Percentiles rank a stretch among this genome's conserved stretches.
phyloP scores from a whole-genome alignment of 306 rosid genomes.

The Rosa chinensis region DNA sequence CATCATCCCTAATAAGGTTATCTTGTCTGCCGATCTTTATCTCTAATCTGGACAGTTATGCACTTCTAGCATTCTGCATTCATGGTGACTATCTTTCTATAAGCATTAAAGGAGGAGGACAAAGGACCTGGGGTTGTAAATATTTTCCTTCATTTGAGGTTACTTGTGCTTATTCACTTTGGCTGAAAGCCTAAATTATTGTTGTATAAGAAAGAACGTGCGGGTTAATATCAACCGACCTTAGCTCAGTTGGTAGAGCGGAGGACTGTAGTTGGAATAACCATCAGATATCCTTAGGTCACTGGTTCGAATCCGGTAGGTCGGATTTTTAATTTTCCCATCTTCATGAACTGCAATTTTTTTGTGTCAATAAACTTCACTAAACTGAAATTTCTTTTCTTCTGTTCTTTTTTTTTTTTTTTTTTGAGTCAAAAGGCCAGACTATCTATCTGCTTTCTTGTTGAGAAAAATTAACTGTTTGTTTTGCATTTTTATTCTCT shows the following conservation, averaged over 20 bases:
- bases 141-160: too few species aligned
- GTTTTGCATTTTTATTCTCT: too few species aligned
- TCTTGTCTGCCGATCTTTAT: not conserved
- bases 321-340: not conserved
- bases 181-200: too few species aligned
- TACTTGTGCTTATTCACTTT: not conserved
- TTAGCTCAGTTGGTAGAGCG: constrained; percentile 5
- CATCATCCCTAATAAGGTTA: too few species aligned
- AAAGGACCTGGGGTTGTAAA: not conserved
- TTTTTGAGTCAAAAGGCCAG: too few species aligned
- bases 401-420: too few species aligned
- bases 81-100: not conserved
- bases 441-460: too few species aligned
- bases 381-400: too few species aligned
- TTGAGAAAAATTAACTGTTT: too few species aligned
- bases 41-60: not conserved
- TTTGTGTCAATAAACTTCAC: not conserved
- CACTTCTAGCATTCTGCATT: not conserved
- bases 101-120: not conserved
- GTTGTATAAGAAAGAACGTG: too few species aligned
- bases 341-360: not conserved
- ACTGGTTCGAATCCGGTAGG: not conserved
- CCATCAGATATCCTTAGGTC: constrained; percentile 5
- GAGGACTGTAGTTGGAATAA: not conserved
- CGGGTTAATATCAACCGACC: not conserved